A percentile compares a stretch with the other conserved stretches of the same genome.
phyloP scores from a whole-genome alignment of 176 grass and related monocot species.

The Carex scoparia region DNA sequence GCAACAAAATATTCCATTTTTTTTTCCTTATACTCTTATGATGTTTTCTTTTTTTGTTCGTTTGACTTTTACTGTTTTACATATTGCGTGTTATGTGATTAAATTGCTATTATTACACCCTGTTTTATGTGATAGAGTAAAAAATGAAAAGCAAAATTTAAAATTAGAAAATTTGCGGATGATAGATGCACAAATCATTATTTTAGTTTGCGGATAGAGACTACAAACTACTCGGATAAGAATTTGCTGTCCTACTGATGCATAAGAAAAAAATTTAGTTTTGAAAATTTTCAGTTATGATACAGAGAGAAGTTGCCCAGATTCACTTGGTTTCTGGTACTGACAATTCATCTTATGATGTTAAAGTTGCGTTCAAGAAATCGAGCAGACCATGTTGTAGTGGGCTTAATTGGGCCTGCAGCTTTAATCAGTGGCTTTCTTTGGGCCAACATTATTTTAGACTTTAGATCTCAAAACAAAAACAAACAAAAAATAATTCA shows the following conservation, averaged over 20 bases:
- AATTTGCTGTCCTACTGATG: too few relatives aligned
- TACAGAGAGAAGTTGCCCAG: too few relatives aligned
- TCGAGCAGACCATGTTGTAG: not conserved
- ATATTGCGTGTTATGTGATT: not conserved
- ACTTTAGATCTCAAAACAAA: too few relatives aligned
- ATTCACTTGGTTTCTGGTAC: not conserved
- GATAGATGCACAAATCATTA: not conserved
- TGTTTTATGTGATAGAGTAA: too few relatives aligned
- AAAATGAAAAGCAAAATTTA: not conserved
- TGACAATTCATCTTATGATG: not conserved
- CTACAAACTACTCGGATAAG: not conserved
- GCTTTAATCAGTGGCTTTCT: not conserved
- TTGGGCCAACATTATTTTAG: too few relatives aligned
- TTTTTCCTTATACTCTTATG: not conserved
- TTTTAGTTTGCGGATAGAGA: not conserved
- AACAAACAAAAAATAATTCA: too few relatives aligned
- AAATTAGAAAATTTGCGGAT: not conserved
- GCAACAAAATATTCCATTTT: not conserved
- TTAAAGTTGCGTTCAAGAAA: not conserved
- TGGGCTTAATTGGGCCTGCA: not conserved
- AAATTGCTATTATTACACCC: too few relatives aligned
- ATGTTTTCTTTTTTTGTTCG: not conserved
- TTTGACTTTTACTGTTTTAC: not conserved
- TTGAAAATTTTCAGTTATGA: too few relatives aligned
- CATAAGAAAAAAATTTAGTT: too few relatives aligned